phyloP scores from a whole-genome alignment of 2,329 filamentous ascomycete genomes.

The Aspergillus eucalypticola region DNA sequence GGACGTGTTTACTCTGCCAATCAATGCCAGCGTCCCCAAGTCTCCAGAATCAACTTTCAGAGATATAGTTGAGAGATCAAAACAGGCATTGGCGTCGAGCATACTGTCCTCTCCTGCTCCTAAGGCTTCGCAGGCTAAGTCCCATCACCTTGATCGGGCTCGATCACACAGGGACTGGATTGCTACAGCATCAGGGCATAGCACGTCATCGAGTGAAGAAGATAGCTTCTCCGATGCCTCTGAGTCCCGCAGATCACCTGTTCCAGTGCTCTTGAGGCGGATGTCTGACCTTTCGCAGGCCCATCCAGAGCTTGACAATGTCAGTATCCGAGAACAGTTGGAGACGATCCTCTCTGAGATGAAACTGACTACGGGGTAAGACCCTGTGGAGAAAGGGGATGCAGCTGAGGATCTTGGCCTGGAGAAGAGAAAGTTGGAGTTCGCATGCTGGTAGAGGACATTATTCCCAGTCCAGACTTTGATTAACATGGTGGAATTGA shows the following conservation, averaged over 20 bases:
- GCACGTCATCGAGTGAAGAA: constrained; percentile 5
- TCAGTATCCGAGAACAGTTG: constrained; percentile 19
- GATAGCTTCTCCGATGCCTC: constrained; percentile 9
- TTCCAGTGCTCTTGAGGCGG: constrained; percentile 17
- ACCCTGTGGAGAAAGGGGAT: not conserved
- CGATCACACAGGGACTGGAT: not conserved
- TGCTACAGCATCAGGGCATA: constrained; percentile 12
- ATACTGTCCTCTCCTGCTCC: not conserved
- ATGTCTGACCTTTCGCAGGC: constrained; percentile 16
- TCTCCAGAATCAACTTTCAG: constrained; percentile 9
- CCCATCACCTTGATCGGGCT: not conserved
- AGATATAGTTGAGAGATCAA: constrained; percentile 12
- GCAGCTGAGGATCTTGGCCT: no score
- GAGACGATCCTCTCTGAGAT: constrained; percentile 18
- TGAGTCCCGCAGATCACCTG: constrained; percentile 15
- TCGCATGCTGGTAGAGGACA: not conserved
- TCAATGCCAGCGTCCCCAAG: not conserved
- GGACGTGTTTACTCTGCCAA: constrained; percentile 22
- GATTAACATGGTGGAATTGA: not conserved
- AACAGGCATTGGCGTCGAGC: constrained; percentile 2
- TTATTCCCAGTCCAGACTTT: not conserved
- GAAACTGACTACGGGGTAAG: constrained; percentile 8
- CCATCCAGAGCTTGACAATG: constrained; percentile 22
- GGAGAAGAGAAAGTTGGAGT: no score
- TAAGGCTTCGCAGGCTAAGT: constrained; percentile 5